These are phyloP conservation scores for Dillenia turbinata DNA, from an alignment of 164 flowering plant genomes.

Conservation along the genomic window DNA sequence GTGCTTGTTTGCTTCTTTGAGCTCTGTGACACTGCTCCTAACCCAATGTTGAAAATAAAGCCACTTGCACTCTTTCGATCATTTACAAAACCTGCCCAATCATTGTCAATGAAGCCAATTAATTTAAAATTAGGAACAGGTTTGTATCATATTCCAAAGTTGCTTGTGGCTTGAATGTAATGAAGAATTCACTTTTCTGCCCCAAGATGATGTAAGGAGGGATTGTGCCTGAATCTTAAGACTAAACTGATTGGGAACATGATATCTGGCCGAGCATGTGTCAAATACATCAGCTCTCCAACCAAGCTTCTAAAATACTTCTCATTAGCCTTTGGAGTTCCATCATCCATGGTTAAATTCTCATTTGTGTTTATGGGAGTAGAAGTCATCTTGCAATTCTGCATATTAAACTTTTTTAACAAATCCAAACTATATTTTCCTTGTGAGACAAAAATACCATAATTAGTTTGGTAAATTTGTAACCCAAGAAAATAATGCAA, in stretches of 20 bases:
- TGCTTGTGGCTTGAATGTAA: no score
- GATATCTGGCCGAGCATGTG: slow-evolving; percentile 12
- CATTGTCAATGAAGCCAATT: background rate
- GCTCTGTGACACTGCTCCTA: no score
- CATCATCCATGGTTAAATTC: no score
- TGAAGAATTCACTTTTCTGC: no score
- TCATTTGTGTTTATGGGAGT: no score
- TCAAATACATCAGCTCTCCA: slow-evolving; percentile 10
- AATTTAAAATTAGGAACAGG: background rate
- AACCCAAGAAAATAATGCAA: slow-evolving; percentile 13
- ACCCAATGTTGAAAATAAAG: no score
- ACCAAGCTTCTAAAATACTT: slow-evolving; percentile 12
- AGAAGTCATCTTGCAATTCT: slow-evolving; percentile 4
- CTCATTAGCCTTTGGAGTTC: no score
- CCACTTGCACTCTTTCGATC: background rate
- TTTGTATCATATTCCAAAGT: background rate
- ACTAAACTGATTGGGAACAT: slow-evolving; percentile 6
- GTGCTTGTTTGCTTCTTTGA: no score
- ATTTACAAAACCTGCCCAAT: background rate
- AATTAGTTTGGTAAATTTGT: background rate
- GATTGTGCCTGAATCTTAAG: no score
- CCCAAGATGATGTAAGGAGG: slow-evolving; percentile 9
- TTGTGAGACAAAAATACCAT: slow-evolving; percentile 10
- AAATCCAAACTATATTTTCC: slow-evolving; percentile 7
- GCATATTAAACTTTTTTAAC: slow-evolving; percentile 4